Percentiles rank a stretch among this genome's conserved stretches.
Evolutionary conservation across 2,329 filamentous ascomycete species (phyloP).

Genomic region (Fulvia fulva): DNA sequence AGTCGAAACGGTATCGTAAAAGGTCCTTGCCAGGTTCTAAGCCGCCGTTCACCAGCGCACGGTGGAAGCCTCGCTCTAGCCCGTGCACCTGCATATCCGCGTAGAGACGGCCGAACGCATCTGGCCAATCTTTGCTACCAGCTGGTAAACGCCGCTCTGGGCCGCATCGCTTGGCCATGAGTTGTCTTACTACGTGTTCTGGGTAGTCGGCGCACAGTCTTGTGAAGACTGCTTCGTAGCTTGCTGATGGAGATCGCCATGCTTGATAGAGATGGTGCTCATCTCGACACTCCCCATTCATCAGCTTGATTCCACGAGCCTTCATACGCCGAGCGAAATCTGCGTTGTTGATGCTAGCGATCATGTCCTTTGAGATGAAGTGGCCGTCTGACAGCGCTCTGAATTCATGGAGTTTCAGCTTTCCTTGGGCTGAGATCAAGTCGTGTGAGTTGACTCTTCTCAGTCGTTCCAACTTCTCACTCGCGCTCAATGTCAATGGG

Average conservation of each 20-base stretch:
- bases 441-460: slow-evolving; percentile 37
- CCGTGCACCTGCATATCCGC: slow-evolving; percentile 55
- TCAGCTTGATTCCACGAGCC: slow-evolving; percentile 44
- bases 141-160: slow-evolving; percentile 34
- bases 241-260: slow-evolving; percentile 46
- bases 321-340: slow-evolving; percentile 45
- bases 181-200: slow-evolving; percentile 37
- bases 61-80: slow-evolving; percentile 50
- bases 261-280: slow-evolving; percentile 51
- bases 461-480: slow-evolving; percentile 46
- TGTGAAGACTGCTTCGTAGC: slow-evolving; percentile 39
- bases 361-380: slow-evolving; percentile 46
- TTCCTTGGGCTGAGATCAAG: slow-evolving; percentile 42
- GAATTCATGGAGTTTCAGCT: slow-evolving; percentile 51
- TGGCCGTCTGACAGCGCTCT: slow-evolving; percentile 48
- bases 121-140: slow-evolving; percentile 44
- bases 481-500: slow-evolving; percentile 34
- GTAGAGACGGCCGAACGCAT: slow-evolving; percentile 53
- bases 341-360: slow-evolving; percentile 47
- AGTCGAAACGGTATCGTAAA: slow-evolving; percentile 53
- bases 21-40: slow-evolving; percentile 42
- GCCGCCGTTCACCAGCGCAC: slow-evolving; percentile 42
- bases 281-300: slow-evolving; percentile 54
- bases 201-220: slow-evolving; percentile 54
- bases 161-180: slow-evolving; percentile 47